These are phyloP conservation scores for Cladobotryum mycophilum DNA, from an alignment of 2,329 filamentous ascomycete species.

Conservation along the genomic window DNA sequence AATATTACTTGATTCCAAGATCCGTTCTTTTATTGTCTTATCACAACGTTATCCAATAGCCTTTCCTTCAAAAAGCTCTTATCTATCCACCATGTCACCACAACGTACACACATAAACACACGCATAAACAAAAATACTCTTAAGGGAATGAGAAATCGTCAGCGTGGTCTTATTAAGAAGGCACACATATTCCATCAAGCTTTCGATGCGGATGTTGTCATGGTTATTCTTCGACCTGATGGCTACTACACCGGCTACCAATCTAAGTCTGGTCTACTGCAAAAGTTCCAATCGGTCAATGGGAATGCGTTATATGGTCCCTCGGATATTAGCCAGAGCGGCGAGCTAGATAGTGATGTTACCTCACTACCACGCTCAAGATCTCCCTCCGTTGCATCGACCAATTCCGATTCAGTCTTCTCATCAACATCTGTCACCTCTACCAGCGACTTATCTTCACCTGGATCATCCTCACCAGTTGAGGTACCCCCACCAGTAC, in stretches of 20 bases:
- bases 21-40: too few species aligned
- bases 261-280: constrained; percentile 8
- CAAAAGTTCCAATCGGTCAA: neutral
- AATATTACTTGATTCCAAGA: too few species aligned
- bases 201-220: constrained; percentile 7
- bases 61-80: too few species aligned
- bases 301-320: neutral
- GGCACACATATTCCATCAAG: neutral
- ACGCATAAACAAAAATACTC: constrained; percentile 4
- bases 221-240: constrained; percentile 1
- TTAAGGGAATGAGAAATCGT: constrained; percentile 1
- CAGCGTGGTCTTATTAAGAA: constrained; percentile 4
- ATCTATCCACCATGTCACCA: neutral
- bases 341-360: neutral
- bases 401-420: neutral
- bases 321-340: neutral
- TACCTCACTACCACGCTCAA: neutral
- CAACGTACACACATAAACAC: neutral
- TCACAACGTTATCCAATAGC: too few species aligned
- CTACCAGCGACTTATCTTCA: neutral
- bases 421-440: neutral
- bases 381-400: neutral
- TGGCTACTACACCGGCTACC: constrained; percentile 3
- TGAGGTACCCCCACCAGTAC: neutral
- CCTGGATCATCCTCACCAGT: neutral